Evolutionary conservation across 768 basidiomycete species (phyloP).

Genomic region (Termitomyces sp.): DNA sequence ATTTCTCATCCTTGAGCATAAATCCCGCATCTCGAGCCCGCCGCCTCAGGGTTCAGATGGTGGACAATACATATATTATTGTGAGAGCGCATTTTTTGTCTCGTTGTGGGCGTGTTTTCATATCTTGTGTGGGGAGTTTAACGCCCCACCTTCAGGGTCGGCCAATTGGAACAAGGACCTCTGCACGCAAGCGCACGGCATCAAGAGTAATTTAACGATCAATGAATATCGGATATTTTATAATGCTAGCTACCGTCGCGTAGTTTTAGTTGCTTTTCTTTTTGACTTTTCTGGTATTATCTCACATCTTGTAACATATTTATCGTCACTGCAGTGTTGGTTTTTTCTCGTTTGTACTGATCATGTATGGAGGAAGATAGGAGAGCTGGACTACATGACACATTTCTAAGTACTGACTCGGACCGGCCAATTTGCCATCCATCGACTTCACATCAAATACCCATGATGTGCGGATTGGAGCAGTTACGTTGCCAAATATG

Average conservation of each 20-base stretch:
- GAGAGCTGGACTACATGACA: not conserved
- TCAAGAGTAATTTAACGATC: not conserved
- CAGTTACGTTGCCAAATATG: not conserved
- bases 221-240: not conserved
- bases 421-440: not conserved
- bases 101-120: slow-evolving; percentile 1
- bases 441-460: not conserved
- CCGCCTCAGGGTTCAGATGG: not conserved
- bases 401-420: not conserved
- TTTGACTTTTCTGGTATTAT: not conserved
- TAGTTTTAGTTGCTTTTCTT: not conserved
- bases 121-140: slow-evolving; percentile 5
- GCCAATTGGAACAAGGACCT: not conserved
- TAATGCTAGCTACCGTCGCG: not conserved
- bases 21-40: slow-evolving; percentile 12
- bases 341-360: not conserved
- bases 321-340: not conserved
- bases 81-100: slow-evolving; percentile 7
- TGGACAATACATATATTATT: slow-evolving; percentile 11
- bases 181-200: not conserved
- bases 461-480: too few species aligned
- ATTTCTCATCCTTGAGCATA: slow-evolving; percentile 20
- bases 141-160: slow-evolving; percentile 1
- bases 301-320: not conserved
- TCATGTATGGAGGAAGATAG: not conserved